Percentiles rank a stretch among this genome's conserved stretches.
phyloP scores from a whole-genome alignment of 148 eudicot species.

The Rhododendron kiyosumense region DNA sequence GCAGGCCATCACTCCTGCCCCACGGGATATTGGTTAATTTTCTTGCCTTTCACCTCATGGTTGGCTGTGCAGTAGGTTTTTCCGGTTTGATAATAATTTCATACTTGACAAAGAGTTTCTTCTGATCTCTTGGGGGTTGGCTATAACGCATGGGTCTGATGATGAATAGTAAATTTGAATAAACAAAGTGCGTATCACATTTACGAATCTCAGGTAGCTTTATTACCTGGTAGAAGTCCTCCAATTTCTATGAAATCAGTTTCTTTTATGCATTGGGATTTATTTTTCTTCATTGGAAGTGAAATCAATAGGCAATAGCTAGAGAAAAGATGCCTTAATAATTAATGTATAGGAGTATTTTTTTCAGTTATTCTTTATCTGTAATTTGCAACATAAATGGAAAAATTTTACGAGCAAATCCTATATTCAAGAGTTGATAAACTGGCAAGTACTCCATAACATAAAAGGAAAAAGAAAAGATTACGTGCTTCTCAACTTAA shows the following conservation, averaged over 20 bases:
- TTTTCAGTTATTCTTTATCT: background rate
- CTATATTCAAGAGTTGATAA: background rate
- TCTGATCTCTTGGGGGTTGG: background rate
- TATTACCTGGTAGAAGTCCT: background rate
- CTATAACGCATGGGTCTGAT: background rate
- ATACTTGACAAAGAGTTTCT: background rate
- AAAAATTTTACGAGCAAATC: background rate
- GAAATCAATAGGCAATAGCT: background rate
- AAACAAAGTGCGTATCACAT: background rate
- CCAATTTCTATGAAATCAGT: background rate
- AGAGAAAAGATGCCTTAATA: background rate
- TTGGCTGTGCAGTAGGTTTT: background rate
- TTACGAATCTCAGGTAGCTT: background rate
- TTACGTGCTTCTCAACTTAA: background rate
- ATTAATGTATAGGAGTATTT: too few species aligned
- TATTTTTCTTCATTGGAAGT: background rate
- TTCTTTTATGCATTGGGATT: background rate
- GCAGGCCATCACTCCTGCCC: too few species aligned
- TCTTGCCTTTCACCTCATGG: background rate
- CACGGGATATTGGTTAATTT: background rate
- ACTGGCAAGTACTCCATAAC: background rate
- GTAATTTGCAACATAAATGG: background rate
- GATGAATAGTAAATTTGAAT: background rate
- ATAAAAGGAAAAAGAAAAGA: background rate
- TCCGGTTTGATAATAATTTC: background rate